These are phyloP conservation scores for Mucor circinelloides DNA, from an alignment of 371 early-diverging fungal species.

Conservation along the genomic window DNA sequence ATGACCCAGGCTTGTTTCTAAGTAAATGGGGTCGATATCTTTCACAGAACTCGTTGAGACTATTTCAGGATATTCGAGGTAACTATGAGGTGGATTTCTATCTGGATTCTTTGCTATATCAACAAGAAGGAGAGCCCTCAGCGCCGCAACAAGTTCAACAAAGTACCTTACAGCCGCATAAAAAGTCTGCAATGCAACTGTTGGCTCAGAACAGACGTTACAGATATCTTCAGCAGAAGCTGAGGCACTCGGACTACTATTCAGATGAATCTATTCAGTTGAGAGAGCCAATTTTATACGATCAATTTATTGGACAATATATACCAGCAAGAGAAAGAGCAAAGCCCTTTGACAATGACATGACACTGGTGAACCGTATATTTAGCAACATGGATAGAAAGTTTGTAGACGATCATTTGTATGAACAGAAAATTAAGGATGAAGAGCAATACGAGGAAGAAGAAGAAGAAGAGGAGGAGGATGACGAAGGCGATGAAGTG, in stretches of 20 bases:
- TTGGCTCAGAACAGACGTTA: constrained; percentile 46
- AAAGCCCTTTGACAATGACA: constrained; percentile 40
- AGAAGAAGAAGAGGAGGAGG: constrained; percentile 43
- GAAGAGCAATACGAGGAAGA: constrained; percentile 56
- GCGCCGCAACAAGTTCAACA: background rate
- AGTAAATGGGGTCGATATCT: constrained; percentile 53
- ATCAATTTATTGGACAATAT: constrained; percentile 52
- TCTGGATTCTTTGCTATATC: constrained; percentile 28
- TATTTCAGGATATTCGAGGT: constrained; percentile 27
- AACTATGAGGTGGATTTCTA: constrained; percentile 52
- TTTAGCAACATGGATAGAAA: constrained; percentile 43
- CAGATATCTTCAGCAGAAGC: constrained; percentile 36
- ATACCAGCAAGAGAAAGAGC: constrained; percentile 32
- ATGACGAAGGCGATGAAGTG: constrained; percentile 5
- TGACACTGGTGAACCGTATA: constrained; percentile 47
- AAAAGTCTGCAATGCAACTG: constrained; percentile 23
- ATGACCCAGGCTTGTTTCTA: constrained; percentile 50
- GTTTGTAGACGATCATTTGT: constrained; percentile 34
- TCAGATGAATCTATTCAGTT: constrained; percentile 48
- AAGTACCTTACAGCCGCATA: background rate
- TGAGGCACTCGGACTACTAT: constrained; percentile 47
- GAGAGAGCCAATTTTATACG: constrained; percentile 50
- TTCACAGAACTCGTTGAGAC: constrained; percentile 26
- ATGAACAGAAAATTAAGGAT: constrained; percentile 32
- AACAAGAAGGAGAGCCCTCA: background rate